Evolutionary conservation across 345 rosid species (phyloP).

Genomic region (Hevea brasiliensis): DNA sequence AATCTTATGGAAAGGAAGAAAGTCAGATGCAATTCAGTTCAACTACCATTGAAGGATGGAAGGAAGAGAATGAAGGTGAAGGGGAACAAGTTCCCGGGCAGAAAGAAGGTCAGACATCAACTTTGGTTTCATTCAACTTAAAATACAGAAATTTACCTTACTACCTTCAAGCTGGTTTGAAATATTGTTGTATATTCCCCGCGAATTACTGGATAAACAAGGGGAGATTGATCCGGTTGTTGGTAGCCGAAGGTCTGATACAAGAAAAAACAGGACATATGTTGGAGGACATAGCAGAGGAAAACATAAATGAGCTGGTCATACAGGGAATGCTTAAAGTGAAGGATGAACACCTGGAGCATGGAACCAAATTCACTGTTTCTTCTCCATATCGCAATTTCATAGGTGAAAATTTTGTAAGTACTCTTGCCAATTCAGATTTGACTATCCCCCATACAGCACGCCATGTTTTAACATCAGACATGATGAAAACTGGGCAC

Average conservation of each 20-base stretch:
- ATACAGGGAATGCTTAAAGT: slow-evolving; percentile 36
- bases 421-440: slow-evolving; percentile 13
- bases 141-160: slow-evolving; percentile 31
- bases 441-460: slow-evolving; percentile 15
- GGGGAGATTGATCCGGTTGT: slow-evolving; percentile 32
- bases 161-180: slow-evolving; percentile 33
- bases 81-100: background rate
- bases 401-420: slow-evolving; percentile 9
- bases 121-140: slow-evolving; percentile 12
- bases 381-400: slow-evolving; percentile 18
- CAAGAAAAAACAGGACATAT: slow-evolving; percentile 29
- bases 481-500: slow-evolving; percentile 16
- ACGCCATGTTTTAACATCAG: slow-evolving; percentile 23
- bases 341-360: slow-evolving; percentile 7
- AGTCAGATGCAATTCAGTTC: slow-evolving; percentile 2
- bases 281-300: slow-evolving; percentile 36
- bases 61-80: slow-evolving; percentile 9
- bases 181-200: slow-evolving; percentile 42
- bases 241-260: slow-evolving; percentile 39
- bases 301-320: slow-evolving; percentile 31
- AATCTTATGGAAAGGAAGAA: background rate
- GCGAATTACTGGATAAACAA: slow-evolving; percentile 29
- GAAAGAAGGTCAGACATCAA: slow-evolving; percentile 25
- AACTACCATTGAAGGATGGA: slow-evolving; percentile 6
- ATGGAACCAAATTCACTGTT: slow-evolving; percentile 23